phyloP scores from a whole-genome alignment of 805 yeast genomes.

The Kodamaea fukazawae region DNA sequence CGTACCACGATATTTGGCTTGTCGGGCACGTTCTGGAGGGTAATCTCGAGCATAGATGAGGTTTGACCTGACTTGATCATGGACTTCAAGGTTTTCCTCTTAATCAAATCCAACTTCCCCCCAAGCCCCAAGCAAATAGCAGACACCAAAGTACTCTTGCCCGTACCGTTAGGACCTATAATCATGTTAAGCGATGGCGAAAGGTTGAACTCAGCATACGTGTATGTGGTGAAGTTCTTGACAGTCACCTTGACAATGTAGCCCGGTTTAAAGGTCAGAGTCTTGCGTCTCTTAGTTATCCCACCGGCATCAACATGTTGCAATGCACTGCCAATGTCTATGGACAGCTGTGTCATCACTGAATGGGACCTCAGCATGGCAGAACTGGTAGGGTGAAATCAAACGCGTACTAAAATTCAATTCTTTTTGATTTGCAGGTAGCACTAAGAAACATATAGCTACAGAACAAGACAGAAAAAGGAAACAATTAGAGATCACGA shows the following conservation, averaged over 20 bases:
- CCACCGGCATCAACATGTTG: slow-evolving; percentile 4
- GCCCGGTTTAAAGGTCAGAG: slow-evolving; percentile 36
- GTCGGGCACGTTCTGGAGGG: slow-evolving; percentile 40
- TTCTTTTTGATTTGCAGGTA: too few species aligned
- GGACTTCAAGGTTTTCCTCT: slow-evolving; percentile 61
- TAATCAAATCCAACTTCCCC: slow-evolving; percentile 72
- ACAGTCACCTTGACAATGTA: slow-evolving; percentile 50
- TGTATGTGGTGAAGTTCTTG: slow-evolving; percentile 65
- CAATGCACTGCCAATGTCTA: slow-evolving; percentile 6
- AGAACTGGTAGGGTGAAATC: too few species aligned
- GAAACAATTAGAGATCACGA: too few species aligned
- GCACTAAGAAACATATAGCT: too few species aligned
- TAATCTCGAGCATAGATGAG: slow-evolving; percentile 48
- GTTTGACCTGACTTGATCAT: slow-evolving; percentile 70
- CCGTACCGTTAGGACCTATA: slow-evolving; percentile 96
- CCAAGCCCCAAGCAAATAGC: slow-evolving; percentile 88
- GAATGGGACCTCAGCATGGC: not conserved
- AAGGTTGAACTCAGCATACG: slow-evolving; percentile 65
- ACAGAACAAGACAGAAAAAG: too few species aligned
- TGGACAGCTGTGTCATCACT: not conserved
- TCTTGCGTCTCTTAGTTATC: slow-evolving; percentile 9
- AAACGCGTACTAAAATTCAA: too few species aligned
- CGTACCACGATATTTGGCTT: slow-evolving; percentile 37
- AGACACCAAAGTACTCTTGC: slow-evolving; percentile 89
- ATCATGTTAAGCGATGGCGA: slow-evolving; percentile 87